Conservation (phyloP, 169 alveolate species). For the Plasmodium knowlesi region DNA sequence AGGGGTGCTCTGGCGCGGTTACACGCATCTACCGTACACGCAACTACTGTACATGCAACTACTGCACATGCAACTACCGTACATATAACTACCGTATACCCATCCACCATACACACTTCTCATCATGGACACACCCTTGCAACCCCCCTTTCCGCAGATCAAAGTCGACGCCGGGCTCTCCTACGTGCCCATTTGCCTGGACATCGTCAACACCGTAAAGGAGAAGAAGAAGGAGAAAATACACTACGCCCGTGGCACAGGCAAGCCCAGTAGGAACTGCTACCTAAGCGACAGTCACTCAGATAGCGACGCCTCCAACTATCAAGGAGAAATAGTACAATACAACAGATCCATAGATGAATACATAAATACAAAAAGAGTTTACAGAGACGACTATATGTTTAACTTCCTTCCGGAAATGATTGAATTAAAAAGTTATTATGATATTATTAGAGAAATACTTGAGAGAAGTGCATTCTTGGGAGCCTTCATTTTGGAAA, state of each 20-base stretch:
- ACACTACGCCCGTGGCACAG: slow-evolving; percentile 35
- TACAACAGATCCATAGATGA: slow-evolving; percentile 62
- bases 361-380: slow-evolving; percentile 36
- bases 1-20: too few species aligned
- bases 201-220: slow-evolving; percentile 38
- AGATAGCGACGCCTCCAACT: not conserved
- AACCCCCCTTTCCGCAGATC: not conserved
- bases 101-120: too few species aligned
- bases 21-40: too few species aligned
- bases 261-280: not conserved
- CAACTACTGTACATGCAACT: too few species aligned
- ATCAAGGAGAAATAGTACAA: slow-evolving; percentile 24
- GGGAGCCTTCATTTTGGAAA: slow-evolving; percentile 59
- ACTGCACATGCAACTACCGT: too few species aligned
- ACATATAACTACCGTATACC: too few species aligned
- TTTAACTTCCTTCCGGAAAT: slow-evolving; percentile 70
- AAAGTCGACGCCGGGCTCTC: not conserved
- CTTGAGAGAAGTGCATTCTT: slow-evolving; percentile 59
- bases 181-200: slow-evolving; percentile 64
- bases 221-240: slow-evolving; percentile 65
- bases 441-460: slow-evolving; percentile 53
- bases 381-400: slow-evolving; percentile 43
- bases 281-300: slow-evolving; percentile 41
- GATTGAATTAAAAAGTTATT: slow-evolving; percentile 13
- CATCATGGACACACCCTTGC: too few species aligned